Evolutionary conservation across 169 alveolate species (phyloP), one percentile per base, ranked within the genome.

Genomic region (Babesia caballi): DNA sequence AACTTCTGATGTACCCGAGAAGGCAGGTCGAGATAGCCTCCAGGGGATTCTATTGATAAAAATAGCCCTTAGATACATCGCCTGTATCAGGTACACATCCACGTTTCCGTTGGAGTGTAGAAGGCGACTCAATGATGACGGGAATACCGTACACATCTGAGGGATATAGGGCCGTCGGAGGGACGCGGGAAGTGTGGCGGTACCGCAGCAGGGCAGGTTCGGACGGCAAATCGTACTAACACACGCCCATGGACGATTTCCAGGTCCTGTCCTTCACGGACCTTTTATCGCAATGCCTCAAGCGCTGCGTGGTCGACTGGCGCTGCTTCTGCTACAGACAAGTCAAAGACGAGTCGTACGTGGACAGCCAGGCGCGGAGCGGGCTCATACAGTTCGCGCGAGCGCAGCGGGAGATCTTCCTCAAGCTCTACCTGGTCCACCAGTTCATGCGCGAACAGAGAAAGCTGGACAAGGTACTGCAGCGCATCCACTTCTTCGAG

Each of bases 331-430:
- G 88, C 44, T 35, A 59, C 30, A 17, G 83, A 9, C 61, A 50
- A 25, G 57, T 25, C 0, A 63, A 41, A n/a, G 85, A 75, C 25
- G 84, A 41, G 23, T 46, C 59, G 65, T 36, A 21, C 61, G 65
- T 42, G 11, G 51, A 58, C 56, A 56, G 28, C 59, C 67, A 57
- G 25, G 53, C 63, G 27, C 32, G 88, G 21, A 50, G 35, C 0
- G 83, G 68, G n/a, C 23, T 80, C 28, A 69, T 69, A 8, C 88
- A 80, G 83, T 80, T 67, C 40, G 30, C 68, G 36, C 9, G 88
- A 5, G 77, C 61, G 12, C 88, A 80, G 65, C 63, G 88, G 51
- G 88, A 80, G 51, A 38, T 80, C 15, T 80, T 80, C 60, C 52
- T 80, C 36, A 80, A 80, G 66, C 69, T 80, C 19, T 49, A 63